phyloP scores from a whole-genome alignment of 2,329 filamentous ascomycete species.

The Achaetomium macrosporum region DNA sequence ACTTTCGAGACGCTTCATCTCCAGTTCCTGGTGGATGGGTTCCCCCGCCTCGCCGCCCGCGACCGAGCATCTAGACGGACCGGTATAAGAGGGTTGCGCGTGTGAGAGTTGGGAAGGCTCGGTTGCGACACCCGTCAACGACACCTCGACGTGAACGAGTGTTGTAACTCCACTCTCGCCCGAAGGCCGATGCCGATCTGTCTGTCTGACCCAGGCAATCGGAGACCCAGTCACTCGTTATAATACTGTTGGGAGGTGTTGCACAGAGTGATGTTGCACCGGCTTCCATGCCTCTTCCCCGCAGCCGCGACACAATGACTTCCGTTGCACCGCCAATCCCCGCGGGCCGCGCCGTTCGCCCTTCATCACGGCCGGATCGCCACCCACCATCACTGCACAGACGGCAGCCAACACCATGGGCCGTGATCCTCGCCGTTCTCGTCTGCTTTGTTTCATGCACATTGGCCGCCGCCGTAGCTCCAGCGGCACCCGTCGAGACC shows the following conservation, averaged over 20 bases:
- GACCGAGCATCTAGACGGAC: neutral
- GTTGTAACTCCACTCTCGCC: neutral
- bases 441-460: conserved; percentile 25
- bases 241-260: conserved; percentile 9
- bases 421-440: conserved; percentile 19
- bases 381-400: conserved; percentile 2
- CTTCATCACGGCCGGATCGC: conserved; percentile 9
- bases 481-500: conserved; percentile 27
- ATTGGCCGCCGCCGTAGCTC: conserved; percentile 22
- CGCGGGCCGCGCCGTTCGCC: neutral
- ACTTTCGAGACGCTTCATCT: neutral
- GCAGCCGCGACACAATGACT: conserved; percentile 28
- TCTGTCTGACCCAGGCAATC: conserved; percentile 21
- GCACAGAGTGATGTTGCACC: conserved; percentile 25
- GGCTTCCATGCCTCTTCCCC: conserved; percentile 17
- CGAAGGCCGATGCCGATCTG: conserved; percentile 16
- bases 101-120: neutral
- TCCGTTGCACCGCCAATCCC: conserved; percentile 8
- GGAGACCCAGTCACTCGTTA: conserved; percentile 22
- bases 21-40: conserved; percentile 1
- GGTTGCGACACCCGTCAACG: conserved; percentile 3
- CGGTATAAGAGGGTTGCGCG: conserved; percentile 7
- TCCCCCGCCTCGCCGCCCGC: neutral
- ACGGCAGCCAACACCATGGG: conserved; percentile 27
- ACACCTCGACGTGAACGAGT: conserved; percentile 2